Base-by-base conservation (phyloP, 768 basidiomycete species). In the Coprinopsis sp. region DNA sequence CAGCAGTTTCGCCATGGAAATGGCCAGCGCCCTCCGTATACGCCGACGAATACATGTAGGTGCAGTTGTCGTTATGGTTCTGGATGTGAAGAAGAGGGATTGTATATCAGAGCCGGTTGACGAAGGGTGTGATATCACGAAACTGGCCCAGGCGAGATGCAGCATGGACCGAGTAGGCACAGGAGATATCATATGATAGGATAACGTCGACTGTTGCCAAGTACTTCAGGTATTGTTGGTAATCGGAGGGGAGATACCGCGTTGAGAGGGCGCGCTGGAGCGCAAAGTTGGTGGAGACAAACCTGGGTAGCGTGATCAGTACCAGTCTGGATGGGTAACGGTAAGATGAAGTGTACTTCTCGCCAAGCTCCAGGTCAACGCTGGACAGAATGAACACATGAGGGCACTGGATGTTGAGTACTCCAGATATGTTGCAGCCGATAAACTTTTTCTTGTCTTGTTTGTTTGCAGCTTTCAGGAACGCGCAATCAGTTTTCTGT, bases 1-100 rank as follows among this genome's bases (percentile, higher is more conserved):
- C 65, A 0, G 60, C 55, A 0, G 53, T 58, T 51, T 68, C 64
- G 0, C 65, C 65, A 47, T 60, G 52, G 33, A 62, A 62, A 25
- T 64, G 58, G 0, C 58, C 58, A 1, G 52, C 53, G 14, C 39
- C 10, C 2, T 18, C 10, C 3, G 23, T 52, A 30, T 61, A 66
- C 1, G 57, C 54, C 1, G 55, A 55, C 0, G 58, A 58, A 38
- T 37, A 64, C 0, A 33, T 31, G 48, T 63, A 63, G 6, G 25
- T 52, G 31, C 64, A 65, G 10, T 53, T 51, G 4, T 60, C 61
- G 13, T 59, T 48, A 24, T 64, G 63, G 30, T 58, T 61, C 7
- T 57, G 54, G 21, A 64, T 47, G 33, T 64, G 61, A 6, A 60
- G 34, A 1, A 55, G 44, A 2, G 61, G 59, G 21, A 62, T 58